Base-by-base conservation (phyloP, 164 flowering plant species). In the Saururus chinensis region DNA sequence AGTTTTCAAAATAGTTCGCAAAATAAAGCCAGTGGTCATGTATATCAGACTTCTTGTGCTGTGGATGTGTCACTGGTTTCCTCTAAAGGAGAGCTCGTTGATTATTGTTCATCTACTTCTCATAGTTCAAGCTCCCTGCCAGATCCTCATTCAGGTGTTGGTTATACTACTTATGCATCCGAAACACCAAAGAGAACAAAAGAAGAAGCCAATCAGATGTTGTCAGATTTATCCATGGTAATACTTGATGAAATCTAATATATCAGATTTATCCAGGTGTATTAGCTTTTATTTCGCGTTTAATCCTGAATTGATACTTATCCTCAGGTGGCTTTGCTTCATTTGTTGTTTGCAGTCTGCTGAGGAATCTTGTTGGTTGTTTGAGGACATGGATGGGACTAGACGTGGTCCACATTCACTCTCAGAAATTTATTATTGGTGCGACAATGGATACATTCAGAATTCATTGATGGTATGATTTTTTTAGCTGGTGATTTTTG, bases 361-460 rank as follows among this genome's bases (percentile, higher is more conserved):
- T 67, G 90, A 90, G 56, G 89, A 82, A 57, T 66, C 72, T 1
- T 83, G 89, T 76, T 95, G 95, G 99, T 59, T 82, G 26, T 81
- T 77, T 65, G 78, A 73, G 64, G 99, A 88, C 72, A 75, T 66
- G 23, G 72, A 78, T 37, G 93, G 96, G 30, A 78, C 60, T 64
- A 81, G 69, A 64, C 82, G 72, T 59, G 97, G 97, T n/a, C 99
- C 97, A 20, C 82, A 88, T 77, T 84, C 96, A 54, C 80, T 88
- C 63, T 35, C 60, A n/a, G 83, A 90, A 57, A 77, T 95, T 48
- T 71, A 79, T 73, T 78, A 80, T 56, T 95, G 96, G 93, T 82
- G 75, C 69, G 76, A 70, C 7, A 58, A 76, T 75, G 97, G 96
- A n/a, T 84, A 87, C 81, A 74, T 91, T 40, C 76, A 25, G 0